Evolutionary conservation across 2,329 filamentous ascomycete genomes (phyloP).

Genomic region (Cercospora sp.): DNA sequence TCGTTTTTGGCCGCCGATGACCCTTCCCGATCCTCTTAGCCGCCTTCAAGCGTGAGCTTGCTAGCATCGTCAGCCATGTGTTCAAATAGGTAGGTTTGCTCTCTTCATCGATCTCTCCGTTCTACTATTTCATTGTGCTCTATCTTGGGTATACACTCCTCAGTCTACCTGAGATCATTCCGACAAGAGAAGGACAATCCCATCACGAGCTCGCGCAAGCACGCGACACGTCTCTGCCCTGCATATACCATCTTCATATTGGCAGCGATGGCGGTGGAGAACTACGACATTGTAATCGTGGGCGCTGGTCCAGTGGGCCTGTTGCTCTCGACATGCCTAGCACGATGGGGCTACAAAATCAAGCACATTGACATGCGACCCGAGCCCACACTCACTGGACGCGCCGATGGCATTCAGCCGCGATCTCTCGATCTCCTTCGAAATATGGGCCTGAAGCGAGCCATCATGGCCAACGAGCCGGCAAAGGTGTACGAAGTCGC

Average conservation of each 20-base stretch:
- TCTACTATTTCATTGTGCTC: neutral
- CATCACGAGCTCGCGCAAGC: neutral
- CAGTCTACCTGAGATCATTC: neutral
- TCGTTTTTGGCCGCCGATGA: neutral
- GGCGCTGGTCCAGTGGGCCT: conserved; percentile 88
- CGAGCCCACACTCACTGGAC: conserved; percentile 80
- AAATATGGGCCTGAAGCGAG: conserved; percentile 85
- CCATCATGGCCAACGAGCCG: conserved; percentile 83
- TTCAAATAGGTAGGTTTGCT: conserved; percentile 8
- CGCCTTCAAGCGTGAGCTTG: conserved; percentile 2
- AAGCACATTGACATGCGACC: conserved; percentile 91
- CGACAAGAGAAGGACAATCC: neutral
- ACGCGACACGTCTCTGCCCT: neutral
- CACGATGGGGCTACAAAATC: conserved; percentile 90
- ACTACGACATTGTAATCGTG: conserved; percentile 74
- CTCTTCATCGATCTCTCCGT: neutral
- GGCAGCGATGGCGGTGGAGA: conserved; percentile 39
- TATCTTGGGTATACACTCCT: neutral
- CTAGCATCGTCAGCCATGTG: neutral
- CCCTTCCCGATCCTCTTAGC: conserved; percentile 12
- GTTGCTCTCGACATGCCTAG: conserved; percentile 81
- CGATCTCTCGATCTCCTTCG: conserved; percentile 81
- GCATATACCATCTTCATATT: neutral
- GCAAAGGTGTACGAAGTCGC: conserved; percentile 77
- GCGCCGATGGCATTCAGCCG: conserved; percentile 89